Conservation (phyloP, 2,329 filamentous ascomycete species). For the Pseudogymnoascus sp. region DNA sequence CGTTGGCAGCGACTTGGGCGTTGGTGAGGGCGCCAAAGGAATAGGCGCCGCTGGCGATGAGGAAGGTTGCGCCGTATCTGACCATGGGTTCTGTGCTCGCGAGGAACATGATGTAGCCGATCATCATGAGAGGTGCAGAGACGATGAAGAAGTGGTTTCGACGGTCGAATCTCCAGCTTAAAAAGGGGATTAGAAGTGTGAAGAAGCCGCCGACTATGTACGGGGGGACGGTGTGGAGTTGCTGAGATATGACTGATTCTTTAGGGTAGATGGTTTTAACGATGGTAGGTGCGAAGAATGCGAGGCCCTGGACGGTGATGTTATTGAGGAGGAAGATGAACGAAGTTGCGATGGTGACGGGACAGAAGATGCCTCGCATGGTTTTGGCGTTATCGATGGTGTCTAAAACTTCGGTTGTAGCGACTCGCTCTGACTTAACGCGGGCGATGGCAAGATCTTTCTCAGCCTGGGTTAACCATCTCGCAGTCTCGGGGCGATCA, state of each 20-base stretch:
- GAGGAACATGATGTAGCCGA: conserved; percentile 65
- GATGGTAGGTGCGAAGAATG: conserved; percentile 60
- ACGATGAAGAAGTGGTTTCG: conserved; percentile 55
- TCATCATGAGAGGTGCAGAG: conserved; percentile 56
- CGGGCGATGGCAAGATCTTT: conserved; percentile 60
- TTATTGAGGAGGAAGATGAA: conserved; percentile 40
- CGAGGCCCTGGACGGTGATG: conserved; percentile 61
- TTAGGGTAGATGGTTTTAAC: conserved; percentile 60
- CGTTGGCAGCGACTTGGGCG: conserved; percentile 61
- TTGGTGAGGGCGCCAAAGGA: conserved; percentile 58
- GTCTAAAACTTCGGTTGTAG: conserved; percentile 55
- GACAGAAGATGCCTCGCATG: conserved; percentile 55
- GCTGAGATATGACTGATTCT: conserved; percentile 51
- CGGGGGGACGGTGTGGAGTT: conserved; percentile 63
- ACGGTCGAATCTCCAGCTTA: conserved; percentile 54
- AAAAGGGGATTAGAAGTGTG: conserved; percentile 52
- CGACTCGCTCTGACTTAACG: conserved; percentile 61
- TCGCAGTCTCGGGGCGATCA: conserved; percentile 60
- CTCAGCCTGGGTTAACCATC: conserved; percentile 59
- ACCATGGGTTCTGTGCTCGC: conserved; percentile 44
- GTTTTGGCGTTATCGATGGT: conserved; percentile 53
- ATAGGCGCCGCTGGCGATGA: conserved; percentile 60
- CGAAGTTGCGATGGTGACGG: conserved; percentile 49
- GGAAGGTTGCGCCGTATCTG: conserved; percentile 63
- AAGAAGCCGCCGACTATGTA: conserved; percentile 64